Base-by-base conservation (phyloP, 345 rosid genomes). In the Acer saccharum region DNA sequence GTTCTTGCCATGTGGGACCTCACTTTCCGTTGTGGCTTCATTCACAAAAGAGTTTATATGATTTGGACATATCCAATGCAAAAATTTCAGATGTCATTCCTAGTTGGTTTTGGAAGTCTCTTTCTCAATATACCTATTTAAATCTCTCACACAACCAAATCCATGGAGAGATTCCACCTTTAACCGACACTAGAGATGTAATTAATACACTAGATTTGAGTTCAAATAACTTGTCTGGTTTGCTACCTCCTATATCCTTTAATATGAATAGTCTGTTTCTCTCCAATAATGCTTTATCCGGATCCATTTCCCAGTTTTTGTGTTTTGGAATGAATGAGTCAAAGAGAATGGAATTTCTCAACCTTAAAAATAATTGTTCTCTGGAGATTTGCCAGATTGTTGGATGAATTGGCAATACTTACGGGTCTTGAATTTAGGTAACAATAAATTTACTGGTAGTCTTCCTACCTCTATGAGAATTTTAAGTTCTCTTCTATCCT, bases 401-500 rank as follows among this genome's bases (percentile, higher is more conserved):
- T 58, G 63, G 63, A 58, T 8, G 23, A 58, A 5, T 58, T 79
- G 78, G 84, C 32, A 39, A 5, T 1, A 4, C 1, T 65, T 83
- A 57, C 9, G 2, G 6, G 58, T 46, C 6, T 3, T 86, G 14
- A 73, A 79, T 16, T 11, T 83, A n/a, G 43, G 74, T 54, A 27
- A 50, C 65, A 86, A 79, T 44, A 66, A 72, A 1, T 41, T 83
- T 1, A 25, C 0, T 1, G 84, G 86, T 3, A 71, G 11, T 1
- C 69, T 86, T 43, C 83, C 88, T 0, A 39, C 39, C 13, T 81
- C 86, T 5, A 32, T 81, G 10, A 78, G 80, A 1, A 14, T 14
- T 0, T 76, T 81, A 68, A 62, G 5, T 2, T 7, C 21, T 17
- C 81, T 83, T 14, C 18, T 35, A 12, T 81, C 84, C 0, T 71